Evolutionary conservation across 2,329 filamentous ascomycete genomes (phyloP), one percentile per base, ranked within the genome.

Genomic region (Phoma sp.): DNA sequence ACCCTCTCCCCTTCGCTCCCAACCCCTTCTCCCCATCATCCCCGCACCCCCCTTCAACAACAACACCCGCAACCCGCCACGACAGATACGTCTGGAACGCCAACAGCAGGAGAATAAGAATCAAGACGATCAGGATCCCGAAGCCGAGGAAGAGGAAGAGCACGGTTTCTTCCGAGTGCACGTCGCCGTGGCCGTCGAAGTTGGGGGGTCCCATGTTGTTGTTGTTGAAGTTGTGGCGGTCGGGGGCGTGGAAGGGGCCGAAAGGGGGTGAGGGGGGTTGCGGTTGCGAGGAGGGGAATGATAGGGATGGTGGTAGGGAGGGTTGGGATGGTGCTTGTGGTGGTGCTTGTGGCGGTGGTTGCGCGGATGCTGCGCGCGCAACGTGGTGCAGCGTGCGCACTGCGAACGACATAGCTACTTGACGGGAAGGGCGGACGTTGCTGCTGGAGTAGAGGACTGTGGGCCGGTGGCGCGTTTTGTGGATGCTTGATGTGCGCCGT

Each of bases 81-180:
- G 65, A 30, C 38, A 65, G 57, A 57, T 67, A 70, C 3, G 66
- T 69, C 29, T 68, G 65, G 22, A 67, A 55, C 0, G 51, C 39
- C 0, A 66, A 24, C 0, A 59, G 32, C 8, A 67, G 30, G 7
- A 70, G 53, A 7, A 69, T 37, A 0, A 70, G 58, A 13, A 66
- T 51, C 2, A 70, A 60, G 1, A 63, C 54, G 29, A 70, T 42
- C 1, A 70, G 54, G 23, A 66, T 62, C 2, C 62, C 65, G 46
- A 70, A 68, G 27, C 61, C 35, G 30, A 67, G 65, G 56, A 67
- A 66, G 50, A 70, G 62, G 40, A 65, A 59, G 24, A 69, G 58
- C 14, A 60, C 49, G 6, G 57, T 65, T 38, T 61, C 48, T 18
- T 67, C 57, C 4, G 27, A 39, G 39, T 22, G 23, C 8, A 13